Evolutionary conservation across 2,329 filamentous ascomycete species (phyloP), one percentile per base, ranked within the genome.

Genomic region (Drechslerella coelobrocha): DNA sequence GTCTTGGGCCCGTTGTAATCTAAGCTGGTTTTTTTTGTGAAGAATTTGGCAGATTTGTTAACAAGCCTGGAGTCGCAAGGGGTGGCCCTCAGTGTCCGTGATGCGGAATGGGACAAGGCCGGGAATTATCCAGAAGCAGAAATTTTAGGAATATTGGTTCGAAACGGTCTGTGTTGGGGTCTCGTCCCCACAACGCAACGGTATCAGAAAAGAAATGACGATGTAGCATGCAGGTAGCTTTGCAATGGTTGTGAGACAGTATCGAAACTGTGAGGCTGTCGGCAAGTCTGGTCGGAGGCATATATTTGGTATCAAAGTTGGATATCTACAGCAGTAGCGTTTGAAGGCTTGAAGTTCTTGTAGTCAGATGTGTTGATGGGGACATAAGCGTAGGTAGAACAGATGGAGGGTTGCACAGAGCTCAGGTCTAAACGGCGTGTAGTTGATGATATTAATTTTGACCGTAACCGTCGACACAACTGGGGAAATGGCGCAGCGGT

Each of bases 401-500:
- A 34, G 29, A 34, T 34, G 29, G 12, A 34, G 29, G 12, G 12
- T n/a, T n/a, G n/a, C n/a, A n/a, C n/a, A n/a, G n/a, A n/a, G n/a
- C n/a, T n/a, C n/a, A n/a, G n/a, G n/a, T n/a, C 29, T 12, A 34
- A 34, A 12, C 12, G 29, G 29, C 34, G 12, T 6, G 12, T 39
- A 39, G 12, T 2, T 5, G 5, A 5, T 39, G 3, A 14, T 3
- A 14, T 39, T 14, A 14, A 39, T 39, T 39, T 39, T 3, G 26
- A 23, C 23, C 7, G 57, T 52, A 48, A 56, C 41, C 31, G 12
- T 39, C 34, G 12, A 39, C 34, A 2, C 17, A 60, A 24, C 19
- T 56, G 63, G 63, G 63, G 63, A 56, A 55, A 68, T 68, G 63
- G 63, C 63, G 63, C 63, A 68, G 63, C 61, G 63, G 63, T 68